phyloP scores from a whole-genome alignment of 306 rosid genomes.

The Vigna trinervia region DNA sequence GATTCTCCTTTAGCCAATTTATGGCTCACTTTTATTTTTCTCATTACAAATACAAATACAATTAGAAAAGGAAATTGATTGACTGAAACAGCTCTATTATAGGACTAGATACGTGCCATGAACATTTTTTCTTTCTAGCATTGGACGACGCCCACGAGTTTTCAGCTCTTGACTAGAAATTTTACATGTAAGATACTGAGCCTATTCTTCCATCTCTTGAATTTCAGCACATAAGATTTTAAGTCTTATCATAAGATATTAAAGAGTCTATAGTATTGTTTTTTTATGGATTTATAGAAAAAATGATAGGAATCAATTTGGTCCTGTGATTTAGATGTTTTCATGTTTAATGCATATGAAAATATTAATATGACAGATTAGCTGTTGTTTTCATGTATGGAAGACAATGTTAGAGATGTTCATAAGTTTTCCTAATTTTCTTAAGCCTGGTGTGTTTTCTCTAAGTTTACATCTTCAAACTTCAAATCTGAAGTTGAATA shows the following conservation, averaged over 20 bases:
- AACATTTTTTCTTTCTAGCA: background rate
- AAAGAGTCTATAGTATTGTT: background rate
- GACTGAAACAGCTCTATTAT: background rate
- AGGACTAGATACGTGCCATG: background rate
- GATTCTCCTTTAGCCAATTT: background rate
- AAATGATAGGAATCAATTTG: constrained; percentile 16
- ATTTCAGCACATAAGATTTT: background rate
- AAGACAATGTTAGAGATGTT: background rate
- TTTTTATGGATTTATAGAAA: background rate
- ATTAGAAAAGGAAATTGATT: background rate
- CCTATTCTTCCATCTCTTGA: constrained; percentile 10
- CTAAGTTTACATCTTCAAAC: constrained; percentile 18
- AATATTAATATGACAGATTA: constrained; percentile 1
- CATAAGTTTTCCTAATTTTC: background rate
- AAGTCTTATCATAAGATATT: background rate
- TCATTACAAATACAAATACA: background rate
- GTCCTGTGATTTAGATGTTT: background rate
- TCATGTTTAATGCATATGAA: background rate
- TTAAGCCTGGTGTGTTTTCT: background rate
- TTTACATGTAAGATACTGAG: background rate
- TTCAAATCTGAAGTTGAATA: background rate
- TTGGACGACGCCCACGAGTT: background rate
- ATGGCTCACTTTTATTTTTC: background rate
- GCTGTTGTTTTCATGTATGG: constrained; percentile 8
- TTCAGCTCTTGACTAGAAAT: constrained; percentile 4